Percentiles rank a stretch among this genome's conserved stretches.
phyloP scores from a whole-genome alignment of 257 asterid genomes.

The Gentiana straminea region DNA sequence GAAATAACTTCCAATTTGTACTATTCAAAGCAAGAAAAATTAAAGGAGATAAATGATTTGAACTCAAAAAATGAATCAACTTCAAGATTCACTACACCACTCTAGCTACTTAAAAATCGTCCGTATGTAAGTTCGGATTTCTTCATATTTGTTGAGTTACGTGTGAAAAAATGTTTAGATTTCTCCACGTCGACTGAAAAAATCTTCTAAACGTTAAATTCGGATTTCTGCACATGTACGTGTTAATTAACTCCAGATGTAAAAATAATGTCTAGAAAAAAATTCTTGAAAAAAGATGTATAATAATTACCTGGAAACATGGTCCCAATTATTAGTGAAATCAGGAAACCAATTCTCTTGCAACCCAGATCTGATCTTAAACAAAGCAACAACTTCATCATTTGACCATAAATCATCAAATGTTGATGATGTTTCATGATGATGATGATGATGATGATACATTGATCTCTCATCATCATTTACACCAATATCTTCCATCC shows the following conservation, averaged over 20 bases:
- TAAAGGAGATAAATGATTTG: no score
- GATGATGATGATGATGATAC: neutral
- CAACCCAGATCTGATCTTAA: conserved; percentile 60
- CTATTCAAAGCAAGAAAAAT: no score
- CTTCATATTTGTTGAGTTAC: neutral
- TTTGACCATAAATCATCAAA: conserved; percentile 33
- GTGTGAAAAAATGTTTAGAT: conserved; percentile 5
- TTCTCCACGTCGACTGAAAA: neutral
- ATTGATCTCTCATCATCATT: conserved; percentile 18
- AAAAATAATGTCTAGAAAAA: neutral
- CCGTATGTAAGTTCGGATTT: no score
- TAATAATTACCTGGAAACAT: conserved; percentile 53
- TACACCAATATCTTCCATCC: no score
- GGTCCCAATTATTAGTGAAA: conserved; percentile 52
- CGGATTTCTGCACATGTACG: neutral
- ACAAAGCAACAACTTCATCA: conserved; percentile 52
- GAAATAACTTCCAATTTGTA: no score
- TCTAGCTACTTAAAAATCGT: no score
- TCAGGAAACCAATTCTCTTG: conserved; percentile 57
- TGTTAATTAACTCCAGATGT: conserved; percentile 1
- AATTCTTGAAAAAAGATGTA: neutral
- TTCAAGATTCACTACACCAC: no score
- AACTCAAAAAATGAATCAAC: no score
- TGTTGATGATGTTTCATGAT: neutral
- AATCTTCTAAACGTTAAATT: conserved; percentile 10